phyloP scores from a whole-genome alignment of 208 protist species.

The Leishmania lainsoni region DNA sequence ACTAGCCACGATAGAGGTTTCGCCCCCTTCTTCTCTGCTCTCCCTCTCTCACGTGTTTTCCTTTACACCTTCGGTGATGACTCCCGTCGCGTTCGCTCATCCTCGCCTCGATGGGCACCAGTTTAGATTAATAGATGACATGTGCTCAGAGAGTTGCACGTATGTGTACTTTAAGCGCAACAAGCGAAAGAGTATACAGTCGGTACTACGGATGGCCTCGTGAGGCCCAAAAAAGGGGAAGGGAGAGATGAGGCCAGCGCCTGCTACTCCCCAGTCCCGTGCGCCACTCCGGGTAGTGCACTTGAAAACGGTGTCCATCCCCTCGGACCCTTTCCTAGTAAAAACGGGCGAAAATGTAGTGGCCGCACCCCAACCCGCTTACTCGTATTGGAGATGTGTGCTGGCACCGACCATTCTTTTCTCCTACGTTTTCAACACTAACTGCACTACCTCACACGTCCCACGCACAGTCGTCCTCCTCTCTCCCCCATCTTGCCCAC shows the following conservation, averaged over 20 bases:
- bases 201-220: neutral
- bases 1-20: neutral
- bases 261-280: neutral
- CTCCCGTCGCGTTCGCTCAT: neutral
- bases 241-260: too few species aligned
- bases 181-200: neutral
- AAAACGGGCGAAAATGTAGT: neutral
- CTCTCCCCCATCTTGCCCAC: neutral
- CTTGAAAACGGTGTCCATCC: neutral
- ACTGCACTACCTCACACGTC: neutral
- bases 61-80: neutral
- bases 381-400: neutral
- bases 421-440: neutral
- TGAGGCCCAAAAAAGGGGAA: neutral
- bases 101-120: neutral
- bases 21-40: neutral
- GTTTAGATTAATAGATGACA: neutral
- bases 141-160: neutral
- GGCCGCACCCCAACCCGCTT: neutral
- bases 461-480: neutral
- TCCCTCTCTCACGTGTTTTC: neutral
- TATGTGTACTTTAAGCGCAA: neutral
- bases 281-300: neutral
- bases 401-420: neutral
- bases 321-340: neutral